phyloP scores from a whole-genome alignment of 371 early-diverging fungal genomes.

The Apophysomyces sp. region DNA sequence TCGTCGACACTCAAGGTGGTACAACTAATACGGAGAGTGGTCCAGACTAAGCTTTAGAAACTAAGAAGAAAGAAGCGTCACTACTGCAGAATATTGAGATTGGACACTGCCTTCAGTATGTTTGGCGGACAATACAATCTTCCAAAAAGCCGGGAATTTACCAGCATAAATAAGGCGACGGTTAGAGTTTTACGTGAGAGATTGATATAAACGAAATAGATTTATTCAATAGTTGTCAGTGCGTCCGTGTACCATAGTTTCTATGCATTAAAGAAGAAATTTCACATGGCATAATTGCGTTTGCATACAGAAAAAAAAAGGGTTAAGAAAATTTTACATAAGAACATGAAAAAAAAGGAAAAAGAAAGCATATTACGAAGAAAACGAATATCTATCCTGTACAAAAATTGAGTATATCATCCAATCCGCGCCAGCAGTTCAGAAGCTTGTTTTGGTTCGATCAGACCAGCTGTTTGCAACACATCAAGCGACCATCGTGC shows the following conservation, averaged over 20 bases:
- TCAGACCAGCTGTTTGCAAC: background rate
- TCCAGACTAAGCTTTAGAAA: no score
- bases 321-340: background rate
- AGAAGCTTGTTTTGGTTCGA: background rate
- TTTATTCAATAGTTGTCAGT: background rate
- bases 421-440: background rate
- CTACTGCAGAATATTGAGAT: no score
- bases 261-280: background rate
- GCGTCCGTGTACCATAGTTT: background rate
- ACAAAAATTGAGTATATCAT: background rate
- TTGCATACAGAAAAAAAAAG: background rate
- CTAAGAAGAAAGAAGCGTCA: no score
- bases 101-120: no score
- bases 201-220: no score
- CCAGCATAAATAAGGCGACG: no score
- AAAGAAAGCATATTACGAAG: background rate
- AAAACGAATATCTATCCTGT: background rate
- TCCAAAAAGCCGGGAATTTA: no score
- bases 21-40: no score
- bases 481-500: constrained; percentile 3
- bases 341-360: background rate
- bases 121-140: no score
- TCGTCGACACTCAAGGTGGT: no score
- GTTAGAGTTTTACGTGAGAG: no score
- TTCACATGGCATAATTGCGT: constrained; percentile 1